phyloP scores from a whole-genome alignment of 768 basidiomycete genomes.

The Baorangia bicolor region DNA sequence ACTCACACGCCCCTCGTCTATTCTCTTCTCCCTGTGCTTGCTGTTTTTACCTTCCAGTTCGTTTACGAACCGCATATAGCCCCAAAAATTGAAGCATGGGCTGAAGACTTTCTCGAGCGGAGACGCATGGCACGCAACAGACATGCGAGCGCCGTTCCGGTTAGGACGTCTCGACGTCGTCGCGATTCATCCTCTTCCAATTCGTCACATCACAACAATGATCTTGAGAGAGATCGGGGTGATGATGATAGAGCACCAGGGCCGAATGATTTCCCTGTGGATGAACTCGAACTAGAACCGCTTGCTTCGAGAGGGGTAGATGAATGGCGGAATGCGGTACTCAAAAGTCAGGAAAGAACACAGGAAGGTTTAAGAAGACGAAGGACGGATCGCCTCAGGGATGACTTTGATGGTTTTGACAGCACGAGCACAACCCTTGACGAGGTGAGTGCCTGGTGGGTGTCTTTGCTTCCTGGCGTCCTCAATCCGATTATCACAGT shows the following conservation, averaged over 20 bases:
- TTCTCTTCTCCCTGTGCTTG: background rate
- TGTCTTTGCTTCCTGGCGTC: background rate
- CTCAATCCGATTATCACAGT: slow-evolving; percentile 31
- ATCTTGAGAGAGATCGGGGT: background rate
- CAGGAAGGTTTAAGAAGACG: slow-evolving; percentile 6
- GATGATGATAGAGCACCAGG: slow-evolving; percentile 8
- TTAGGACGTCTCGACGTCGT: slow-evolving; percentile 17
- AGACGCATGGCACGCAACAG: slow-evolving; percentile 30
- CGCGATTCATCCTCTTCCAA: slow-evolving; percentile 8
- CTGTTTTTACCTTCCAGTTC: slow-evolving; percentile 39
- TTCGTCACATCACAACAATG: slow-evolving; percentile 6
- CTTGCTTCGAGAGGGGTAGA: slow-evolving; percentile 49
- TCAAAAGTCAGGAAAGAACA: slow-evolving; percentile 28
- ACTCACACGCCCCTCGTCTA: slow-evolving; percentile 16
- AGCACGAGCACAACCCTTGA: slow-evolving; percentile 38
- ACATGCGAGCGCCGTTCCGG: slow-evolving; percentile 26
- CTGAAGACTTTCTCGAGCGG: slow-evolving; percentile 32
- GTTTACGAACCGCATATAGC: slow-evolving; percentile 72
- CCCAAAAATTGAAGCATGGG: slow-evolving; percentile 52
- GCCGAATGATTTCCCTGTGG: slow-evolving; percentile 15
- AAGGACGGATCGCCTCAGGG: background rate
- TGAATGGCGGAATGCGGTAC: slow-evolving; percentile 51
- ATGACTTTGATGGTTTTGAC: slow-evolving; percentile 19
- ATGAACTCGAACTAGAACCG: slow-evolving; percentile 50
- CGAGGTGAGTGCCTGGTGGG: slow-evolving; percentile 39